A percentile compares a stretch with the other conserved stretches of the same genome.
phyloP scores from a whole-genome alignment of 257 asterid genomes.

The Solanum infundibuliforme region DNA sequence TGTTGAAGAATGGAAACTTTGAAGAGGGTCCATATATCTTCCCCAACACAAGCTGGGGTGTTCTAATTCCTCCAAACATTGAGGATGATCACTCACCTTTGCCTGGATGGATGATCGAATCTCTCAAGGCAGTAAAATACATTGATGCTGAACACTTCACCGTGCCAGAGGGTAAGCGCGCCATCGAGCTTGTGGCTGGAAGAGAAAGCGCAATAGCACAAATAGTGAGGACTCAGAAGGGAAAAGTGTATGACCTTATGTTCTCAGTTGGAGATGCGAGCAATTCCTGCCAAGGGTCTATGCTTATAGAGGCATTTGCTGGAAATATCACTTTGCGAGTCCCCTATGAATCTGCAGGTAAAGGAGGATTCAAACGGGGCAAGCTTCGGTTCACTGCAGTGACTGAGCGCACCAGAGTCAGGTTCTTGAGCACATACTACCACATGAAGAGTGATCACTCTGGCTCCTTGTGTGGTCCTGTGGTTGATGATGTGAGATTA shows the following conservation, averaged over 20 bases:
- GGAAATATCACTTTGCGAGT: conserved; percentile 32
- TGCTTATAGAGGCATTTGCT: conserved; percentile 59
- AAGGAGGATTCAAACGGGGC: conserved; percentile 51
- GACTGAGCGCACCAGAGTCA: conserved; percentile 29
- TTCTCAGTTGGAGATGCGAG: conserved; percentile 65
- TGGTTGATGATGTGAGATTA: conserved; percentile 59
- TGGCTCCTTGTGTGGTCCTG: conserved; percentile 80
- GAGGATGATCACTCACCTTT: conserved; percentile 76
- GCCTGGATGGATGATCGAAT: conserved; percentile 79
- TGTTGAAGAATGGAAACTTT: conserved; percentile 74
- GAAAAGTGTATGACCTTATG: conserved; percentile 29
- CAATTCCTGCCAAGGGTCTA: conserved; percentile 56
- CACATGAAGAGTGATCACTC: conserved; percentile 60
- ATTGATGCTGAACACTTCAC: conserved; percentile 54
- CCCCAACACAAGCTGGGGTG: conserved; percentile 50
- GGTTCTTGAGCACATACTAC: conserved; percentile 60
- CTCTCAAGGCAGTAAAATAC: conserved; percentile 77
- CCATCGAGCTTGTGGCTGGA: conserved; percentile 65
- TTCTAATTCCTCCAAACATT: conserved; percentile 65
- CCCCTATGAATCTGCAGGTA: conserved; percentile 45
- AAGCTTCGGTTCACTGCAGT: conserved; percentile 40
- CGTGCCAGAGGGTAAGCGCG: conserved; percentile 60
- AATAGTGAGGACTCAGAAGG: conserved; percentile 24
- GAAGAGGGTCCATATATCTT: conserved; percentile 84
- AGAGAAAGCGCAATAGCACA: conserved; percentile 65